Evolutionary conservation across 1,284 basidiomycete genomes (phyloP).

Genomic region (Agaricales sp.): DNA sequence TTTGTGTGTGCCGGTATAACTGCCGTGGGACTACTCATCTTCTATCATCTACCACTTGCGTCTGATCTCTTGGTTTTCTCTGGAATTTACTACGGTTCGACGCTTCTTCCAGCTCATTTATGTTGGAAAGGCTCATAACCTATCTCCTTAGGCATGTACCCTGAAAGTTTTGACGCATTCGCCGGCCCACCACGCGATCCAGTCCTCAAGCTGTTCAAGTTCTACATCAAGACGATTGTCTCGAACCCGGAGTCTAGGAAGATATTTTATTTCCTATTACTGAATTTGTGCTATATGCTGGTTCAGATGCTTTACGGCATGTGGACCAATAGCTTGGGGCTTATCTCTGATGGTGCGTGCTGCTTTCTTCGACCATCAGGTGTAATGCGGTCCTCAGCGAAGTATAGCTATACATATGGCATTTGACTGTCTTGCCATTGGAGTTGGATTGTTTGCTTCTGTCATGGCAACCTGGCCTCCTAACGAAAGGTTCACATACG

Average conservation of each 20-base stretch:
- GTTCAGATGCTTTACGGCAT: slow-evolving; percentile 94
- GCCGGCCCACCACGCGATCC: slow-evolving; percentile 40
- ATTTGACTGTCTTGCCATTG: slow-evolving; percentile 97
- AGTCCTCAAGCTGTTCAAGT: slow-evolving; percentile 46
- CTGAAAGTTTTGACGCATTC: slow-evolving; percentile 32
- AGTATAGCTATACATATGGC: slow-evolving; percentile 95
- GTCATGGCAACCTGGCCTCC: slow-evolving; percentile 98
- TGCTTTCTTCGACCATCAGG: not conserved
- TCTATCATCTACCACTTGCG: slow-evolving; percentile 43
- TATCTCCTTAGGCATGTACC: slow-evolving; percentile 43
- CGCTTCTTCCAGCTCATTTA: not conserved
- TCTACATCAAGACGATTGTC: slow-evolving; percentile 83
- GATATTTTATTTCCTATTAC: slow-evolving; percentile 94
- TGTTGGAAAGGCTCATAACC: not conserved
- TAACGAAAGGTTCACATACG: slow-evolving; percentile 92
- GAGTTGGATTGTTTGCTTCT: slow-evolving; percentile 90
- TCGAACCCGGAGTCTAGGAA: slow-evolving; percentile 86
- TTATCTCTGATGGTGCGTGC: slow-evolving; percentile 89
- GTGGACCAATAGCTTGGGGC: slow-evolving; percentile 93
- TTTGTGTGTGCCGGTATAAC: slow-evolving; percentile 32
- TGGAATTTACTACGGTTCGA: slow-evolving; percentile 51
- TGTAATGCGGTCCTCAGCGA: not conserved
- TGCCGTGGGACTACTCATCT: slow-evolving; percentile 40
- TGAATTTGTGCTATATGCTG: slow-evolving; percentile 95
- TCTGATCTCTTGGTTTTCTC: slow-evolving; percentile 39